Evolutionary conservation across 108 stramenopile genomes (phyloP).

Genomic region (Cyclostephanos tholiformis): DNA sequence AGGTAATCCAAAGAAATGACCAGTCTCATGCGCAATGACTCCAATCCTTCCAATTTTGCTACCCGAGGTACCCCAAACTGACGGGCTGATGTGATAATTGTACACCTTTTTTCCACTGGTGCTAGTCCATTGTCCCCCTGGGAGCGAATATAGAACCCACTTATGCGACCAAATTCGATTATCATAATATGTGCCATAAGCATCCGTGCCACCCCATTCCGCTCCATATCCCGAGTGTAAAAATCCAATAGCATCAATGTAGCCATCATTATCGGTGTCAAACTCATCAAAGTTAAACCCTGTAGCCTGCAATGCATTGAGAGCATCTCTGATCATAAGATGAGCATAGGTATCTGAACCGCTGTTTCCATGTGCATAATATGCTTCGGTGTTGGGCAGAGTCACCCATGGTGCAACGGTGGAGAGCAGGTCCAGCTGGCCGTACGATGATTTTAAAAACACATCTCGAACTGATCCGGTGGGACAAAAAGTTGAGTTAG

Average conservation of each 20-base stretch:
- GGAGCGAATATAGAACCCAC: conserved; percentile 34
- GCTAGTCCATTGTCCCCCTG: background rate
- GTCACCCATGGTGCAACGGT: conserved; percentile 54
- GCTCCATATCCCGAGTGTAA: conserved; percentile 80
- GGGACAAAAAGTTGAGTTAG: conserved; percentile 32
- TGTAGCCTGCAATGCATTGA: conserved; percentile 9
- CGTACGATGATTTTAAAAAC: conserved; percentile 38
- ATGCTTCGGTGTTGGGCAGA: conserved; percentile 50
- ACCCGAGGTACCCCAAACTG: conserved; percentile 39
- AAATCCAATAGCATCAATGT: conserved; percentile 63
- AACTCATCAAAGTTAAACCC: conserved; percentile 21
- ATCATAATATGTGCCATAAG: conserved; percentile 31
- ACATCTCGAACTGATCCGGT: conserved; percentile 48
- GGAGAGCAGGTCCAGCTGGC: conserved; percentile 29
- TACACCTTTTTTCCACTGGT: conserved; percentile 35
- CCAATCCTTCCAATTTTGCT: conserved; percentile 51
- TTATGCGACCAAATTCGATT: conserved; percentile 56
- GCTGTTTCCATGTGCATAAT: conserved; percentile 54
- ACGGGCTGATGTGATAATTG: conserved; percentile 47
- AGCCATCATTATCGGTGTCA: conserved; percentile 34
- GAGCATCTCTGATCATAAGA: conserved; percentile 32
- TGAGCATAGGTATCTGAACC: conserved; percentile 28
- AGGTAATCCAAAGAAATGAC: conserved; percentile 53
- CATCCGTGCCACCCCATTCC: conserved; percentile 61
- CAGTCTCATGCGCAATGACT: conserved; percentile 54